Base-by-base conservation (phyloP, 2,329 filamentous ascomycete genomes). In the Macrophomina pseudophaseolina region DNA sequence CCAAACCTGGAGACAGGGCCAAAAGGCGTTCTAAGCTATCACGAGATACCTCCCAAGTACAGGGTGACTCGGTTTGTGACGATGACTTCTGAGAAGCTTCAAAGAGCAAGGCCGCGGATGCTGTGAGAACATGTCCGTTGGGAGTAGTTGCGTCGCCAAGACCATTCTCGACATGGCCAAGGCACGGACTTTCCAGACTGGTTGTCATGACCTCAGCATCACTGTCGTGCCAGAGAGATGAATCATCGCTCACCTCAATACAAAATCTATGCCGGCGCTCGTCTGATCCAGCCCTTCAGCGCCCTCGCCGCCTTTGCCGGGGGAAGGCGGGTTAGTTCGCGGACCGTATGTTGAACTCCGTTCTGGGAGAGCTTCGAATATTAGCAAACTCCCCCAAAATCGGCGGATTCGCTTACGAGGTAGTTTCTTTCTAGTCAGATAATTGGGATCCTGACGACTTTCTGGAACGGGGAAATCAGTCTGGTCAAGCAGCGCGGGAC, bases 61-160 rank as follows among this genome's bases (percentile, higher is more conserved):
- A 58, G 12, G 44, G 40, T 23, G 56, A 28, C 5, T 64, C 64
- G 53, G 32, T 72, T 69, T n/a, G 69, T 71, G 12, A 48, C 23
- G 40, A 68, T 35, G 67, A 51, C 32, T 59, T 48, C 23, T 69
- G 42, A 51, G 68, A 67, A 32, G 68, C 58, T 16, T 71, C 67
- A 58, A 71, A 71, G 8, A 78, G 69, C 4, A 79, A 64, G 4
- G 74, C 70, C 2, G 75, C 72, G 7, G 73, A 73, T 7, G 71
- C 71, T 14, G 72, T 75, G 7, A 78, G 73, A 1, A 71, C 70
- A 65, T 79, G 77, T 28, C 76, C 76, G 28, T 71, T 69, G 11
- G 70, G 66, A 11, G 42, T 32, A 1, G 67, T 65, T 11, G 68
- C 64, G n/a, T 72, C 65, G 6, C 67, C 40, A 2, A 68, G 28